Base-by-base conservation (phyloP, 2,329 filamentous ascomycete species). In the Aspergillus tanneri region DNA sequence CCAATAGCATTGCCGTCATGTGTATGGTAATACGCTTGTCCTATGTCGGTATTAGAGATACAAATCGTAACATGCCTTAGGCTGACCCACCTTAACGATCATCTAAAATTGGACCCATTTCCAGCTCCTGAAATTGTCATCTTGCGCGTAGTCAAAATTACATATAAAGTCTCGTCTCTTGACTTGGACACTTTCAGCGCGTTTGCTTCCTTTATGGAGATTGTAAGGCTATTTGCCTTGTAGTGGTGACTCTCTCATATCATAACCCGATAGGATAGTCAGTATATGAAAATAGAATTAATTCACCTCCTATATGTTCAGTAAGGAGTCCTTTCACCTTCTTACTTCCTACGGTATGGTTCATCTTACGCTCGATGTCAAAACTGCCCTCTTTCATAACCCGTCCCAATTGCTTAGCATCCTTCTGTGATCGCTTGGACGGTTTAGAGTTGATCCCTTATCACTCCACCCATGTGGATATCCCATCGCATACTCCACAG, bases 381-480 rank as follows among this genome's bases (percentile, higher is more conserved):
- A 32, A 16, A 28, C 27, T 24, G 11, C 24, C 4, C 22, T 16
- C 23, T 18, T 45, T 30, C 12, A 23, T 30, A 12, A 28, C n/a
- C 21, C 21, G 21, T 8, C 21, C 19, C 27, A 22, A 36, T 36
- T 45, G 43, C 34, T 44, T 37, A 21, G 30, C 30, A 34, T 34
- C 19, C 7, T 36, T 36, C 9, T 25, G 19, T 22, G 14, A 18
- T 45, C 23, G 43, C 23, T 34, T 34, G 34, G 27, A 21, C 39
- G n/a, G 45, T 47, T 47, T 47, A 47, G 39, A 35, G 45, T 47
- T 47, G 30, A 30, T 47, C 38, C 37, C 37, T 25, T 19, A 43
- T 42, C 45, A 43, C 45, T 43, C 39, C 45, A 43, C 45, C 21
- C 27, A 28, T 24, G 30, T 30, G 22, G 30, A 43, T n/a, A 39